A percentile compares a stretch with the other conserved stretches of the same genome.
Evolutionary conservation across 2,329 filamentous ascomycete species (phyloP).

Genomic region (Alternaria sp.): DNA sequence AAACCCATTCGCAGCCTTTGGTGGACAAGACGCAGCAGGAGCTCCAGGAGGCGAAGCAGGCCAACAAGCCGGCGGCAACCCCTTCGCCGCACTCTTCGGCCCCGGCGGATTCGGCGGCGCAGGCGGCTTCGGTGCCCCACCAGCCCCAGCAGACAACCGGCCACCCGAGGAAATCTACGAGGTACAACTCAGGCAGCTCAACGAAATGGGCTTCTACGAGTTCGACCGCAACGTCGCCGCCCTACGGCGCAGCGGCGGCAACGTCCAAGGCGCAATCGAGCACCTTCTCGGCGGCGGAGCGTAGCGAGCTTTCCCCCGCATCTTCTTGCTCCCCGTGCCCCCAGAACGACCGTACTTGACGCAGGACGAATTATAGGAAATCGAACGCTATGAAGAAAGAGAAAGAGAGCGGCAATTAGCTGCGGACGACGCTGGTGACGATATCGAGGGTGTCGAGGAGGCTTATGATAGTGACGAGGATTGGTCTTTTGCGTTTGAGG

Average conservation of each 20-base stretch:
- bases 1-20: constrained; percentile 49
- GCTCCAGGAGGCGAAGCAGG: constrained; percentile 41
- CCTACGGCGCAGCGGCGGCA: constrained; percentile 85
- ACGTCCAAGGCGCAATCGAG: constrained; percentile 89
- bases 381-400: constrained; percentile 1
- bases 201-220: constrained; percentile 99
- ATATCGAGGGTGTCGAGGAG: constrained; percentile 8
- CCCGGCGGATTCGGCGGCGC: constrained; percentile 52
- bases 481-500: constrained; percentile 7
- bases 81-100: constrained; percentile 53
- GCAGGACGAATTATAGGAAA: neutral
- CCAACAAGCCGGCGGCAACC: constrained; percentile 39
- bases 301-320: constrained; percentile 21
- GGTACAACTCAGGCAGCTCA: constrained; percentile 86
- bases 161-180: constrained; percentile 94
- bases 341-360: neutral
- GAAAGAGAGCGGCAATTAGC: neutral
- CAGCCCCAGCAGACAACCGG: constrained; percentile 73
- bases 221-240: constrained; percentile 93
- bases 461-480: constrained; percentile 13
- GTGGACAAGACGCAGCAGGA: constrained; percentile 51
- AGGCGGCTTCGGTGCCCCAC: constrained; percentile 44
- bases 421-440: constrained; percentile 12
- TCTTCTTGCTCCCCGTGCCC: neutral
- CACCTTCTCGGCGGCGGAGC: constrained; percentile 59